Percentiles rank a stretch among this genome's conserved stretches.
Conservation (phyloP, 2,329 filamentous ascomycete genomes). For the Alternaria gaisen region DNA sequence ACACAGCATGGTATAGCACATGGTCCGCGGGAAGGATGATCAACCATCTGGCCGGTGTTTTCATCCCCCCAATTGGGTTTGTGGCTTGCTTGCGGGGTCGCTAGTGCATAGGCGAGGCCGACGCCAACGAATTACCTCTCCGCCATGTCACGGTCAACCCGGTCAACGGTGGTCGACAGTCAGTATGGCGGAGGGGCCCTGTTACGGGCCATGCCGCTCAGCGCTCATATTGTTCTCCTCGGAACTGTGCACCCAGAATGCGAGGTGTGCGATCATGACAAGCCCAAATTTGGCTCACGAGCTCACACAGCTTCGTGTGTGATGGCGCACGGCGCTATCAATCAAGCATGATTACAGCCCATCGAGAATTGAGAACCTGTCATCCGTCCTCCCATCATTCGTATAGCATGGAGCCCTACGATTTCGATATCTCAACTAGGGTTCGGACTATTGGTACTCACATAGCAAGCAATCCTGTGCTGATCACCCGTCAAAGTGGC, state of each 20-base stretch:
- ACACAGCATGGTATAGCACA: constrained; percentile 17
- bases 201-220: constrained; percentile 15
- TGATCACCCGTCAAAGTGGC: constrained; percentile 50
- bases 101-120: constrained; percentile 38
- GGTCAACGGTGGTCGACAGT: constrained; percentile 26
- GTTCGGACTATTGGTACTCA: constrained; percentile 42
- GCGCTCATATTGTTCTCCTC: constrained; percentile 1
- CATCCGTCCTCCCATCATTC: constrained; percentile 28
- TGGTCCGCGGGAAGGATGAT: constrained; percentile 33
- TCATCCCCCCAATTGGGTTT: constrained; percentile 9
- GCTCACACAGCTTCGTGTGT: constrained; percentile 24
- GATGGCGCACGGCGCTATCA: constrained; percentile 37
- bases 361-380: constrained; percentile 21
- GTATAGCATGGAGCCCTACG: constrained; percentile 26
- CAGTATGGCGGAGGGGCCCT: constrained; percentile 9
- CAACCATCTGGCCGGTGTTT: constrained; percentile 28
- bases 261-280: constrained; percentile 14
- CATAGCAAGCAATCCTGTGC: constrained; percentile 34
- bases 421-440: constrained; percentile 20
- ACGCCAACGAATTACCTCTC: constrained; percentile 27
- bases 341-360: constrained; percentile 31
- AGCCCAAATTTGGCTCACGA: constrained; percentile 25
- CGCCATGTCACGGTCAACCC: constrained; percentile 32
- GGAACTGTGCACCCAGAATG: constrained; percentile 8
- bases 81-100: constrained; percentile 35